Conservation (phyloP, 1,284 basidiomycete species). For the Malassezia sp. region DNA sequence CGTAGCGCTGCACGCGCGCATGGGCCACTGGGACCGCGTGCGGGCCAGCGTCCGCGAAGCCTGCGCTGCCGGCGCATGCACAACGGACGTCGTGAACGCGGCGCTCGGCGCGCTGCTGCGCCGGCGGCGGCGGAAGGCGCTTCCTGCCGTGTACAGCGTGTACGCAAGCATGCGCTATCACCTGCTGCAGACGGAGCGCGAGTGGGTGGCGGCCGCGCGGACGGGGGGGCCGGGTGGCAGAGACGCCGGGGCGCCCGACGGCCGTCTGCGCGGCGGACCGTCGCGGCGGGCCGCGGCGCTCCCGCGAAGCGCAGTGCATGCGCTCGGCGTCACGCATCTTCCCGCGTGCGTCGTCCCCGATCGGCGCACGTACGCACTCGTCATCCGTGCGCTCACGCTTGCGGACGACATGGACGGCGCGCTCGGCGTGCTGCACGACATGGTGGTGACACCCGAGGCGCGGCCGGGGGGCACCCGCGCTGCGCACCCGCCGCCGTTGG, state of each 20-base stretch:
- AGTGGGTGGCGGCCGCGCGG: neutral
- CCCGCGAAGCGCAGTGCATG: neutral
- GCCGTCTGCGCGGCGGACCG: neutral
- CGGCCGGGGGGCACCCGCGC: neutral
- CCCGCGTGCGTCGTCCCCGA: neutral
- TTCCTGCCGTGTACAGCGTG: neutral
- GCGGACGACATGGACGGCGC: constrained; percentile 8
- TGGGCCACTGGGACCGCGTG: neutral
- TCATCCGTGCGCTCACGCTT: constrained; percentile 3
- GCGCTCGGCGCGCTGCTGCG: constrained; percentile 2
- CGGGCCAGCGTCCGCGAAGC: neutral
- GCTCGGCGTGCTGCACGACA: constrained; percentile 13
- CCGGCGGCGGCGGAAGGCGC: neutral
- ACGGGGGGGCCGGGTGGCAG: neutral
- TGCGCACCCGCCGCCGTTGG: neutral
- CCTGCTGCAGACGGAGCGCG: neutral
- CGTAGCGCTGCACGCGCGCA: constrained; percentile 1
- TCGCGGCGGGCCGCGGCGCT: neutral
- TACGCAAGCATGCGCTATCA: constrained; percentile 8
- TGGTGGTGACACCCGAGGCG: constrained; percentile 2
- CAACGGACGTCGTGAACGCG: constrained; percentile 4
- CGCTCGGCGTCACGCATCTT: constrained; percentile 2
- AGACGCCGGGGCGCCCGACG: neutral
- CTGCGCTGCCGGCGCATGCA: neutral
- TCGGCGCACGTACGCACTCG: constrained; percentile 8